These are phyloP conservation scores for sweet orange (Citrus sinensis) DNA, from an alignment of 345 rosid genomes.

Conservation along the genomic window DNA sequence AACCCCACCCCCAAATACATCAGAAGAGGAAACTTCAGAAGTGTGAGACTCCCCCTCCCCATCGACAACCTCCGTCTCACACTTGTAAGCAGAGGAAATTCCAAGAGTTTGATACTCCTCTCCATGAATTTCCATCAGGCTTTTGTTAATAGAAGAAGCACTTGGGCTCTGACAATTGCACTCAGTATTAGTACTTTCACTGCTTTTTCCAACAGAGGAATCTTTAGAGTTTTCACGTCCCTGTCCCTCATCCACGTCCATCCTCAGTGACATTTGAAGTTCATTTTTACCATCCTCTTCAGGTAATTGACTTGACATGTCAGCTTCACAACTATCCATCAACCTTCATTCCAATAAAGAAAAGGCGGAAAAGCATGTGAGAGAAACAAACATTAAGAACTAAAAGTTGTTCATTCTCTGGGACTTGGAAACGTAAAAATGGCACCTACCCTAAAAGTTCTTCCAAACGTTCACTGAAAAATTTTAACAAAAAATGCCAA, in stretches of 20 bases:
- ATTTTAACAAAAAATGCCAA: background rate
- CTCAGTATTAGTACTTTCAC: background rate
- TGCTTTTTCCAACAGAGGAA: background rate
- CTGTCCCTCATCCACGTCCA: conserved; percentile 7
- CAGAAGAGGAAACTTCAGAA: background rate
- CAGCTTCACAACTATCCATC: conserved; percentile 25
- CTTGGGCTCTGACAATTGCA: background rate
- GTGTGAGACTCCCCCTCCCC: conserved; percentile 14
- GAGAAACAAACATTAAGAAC: background rate
- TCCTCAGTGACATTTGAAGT: background rate
- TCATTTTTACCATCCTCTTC: background rate
- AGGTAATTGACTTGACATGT: conserved; percentile 1
- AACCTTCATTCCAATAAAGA: conserved; percentile 2
- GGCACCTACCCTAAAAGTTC: background rate
- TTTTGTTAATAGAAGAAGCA: conserved; percentile 11
- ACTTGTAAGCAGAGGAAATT: conserved; percentile 17
- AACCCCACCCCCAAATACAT: background rate
- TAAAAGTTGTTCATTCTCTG: background rate
- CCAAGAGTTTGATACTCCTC: conserved; percentile 5
- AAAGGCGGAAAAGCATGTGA: background rate
- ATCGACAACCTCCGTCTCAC: conserved; percentile 10
- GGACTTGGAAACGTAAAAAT: background rate
- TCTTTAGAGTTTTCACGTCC: background rate
- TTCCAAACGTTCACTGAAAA: background rate
- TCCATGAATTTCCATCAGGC: conserved; percentile 9